phyloP scores from a whole-genome alignment of 495 filamentous ascomycete genomes.

The Cercophora newfieldiana region DNA sequence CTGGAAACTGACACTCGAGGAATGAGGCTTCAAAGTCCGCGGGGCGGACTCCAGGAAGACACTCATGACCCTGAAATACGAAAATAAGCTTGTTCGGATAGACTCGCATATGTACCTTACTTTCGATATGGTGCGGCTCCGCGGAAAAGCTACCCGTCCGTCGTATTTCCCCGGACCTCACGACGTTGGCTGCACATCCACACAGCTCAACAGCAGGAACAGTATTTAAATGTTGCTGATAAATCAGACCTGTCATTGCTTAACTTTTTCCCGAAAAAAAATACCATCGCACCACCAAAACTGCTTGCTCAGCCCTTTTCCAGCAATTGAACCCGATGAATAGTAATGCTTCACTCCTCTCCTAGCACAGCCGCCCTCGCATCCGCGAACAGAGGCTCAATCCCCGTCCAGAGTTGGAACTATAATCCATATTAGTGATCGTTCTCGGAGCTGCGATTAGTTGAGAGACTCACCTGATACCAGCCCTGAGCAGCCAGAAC shows the following conservation, averaged over 20 bases:
- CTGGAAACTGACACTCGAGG: too few relatives aligned
- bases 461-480: constrained; percentile 54
- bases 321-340: not conserved
- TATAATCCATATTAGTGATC: constrained; percentile 30
- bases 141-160: not conserved
- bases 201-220: not conserved
- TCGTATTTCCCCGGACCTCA: not conserved
- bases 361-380: constrained; percentile 56
- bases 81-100: not conserved
- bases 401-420: constrained; percentile 80
- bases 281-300: not conserved
- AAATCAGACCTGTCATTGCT: not conserved
- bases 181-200: not conserved
- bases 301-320: not conserved
- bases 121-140: not conserved
- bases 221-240: not conserved
- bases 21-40: too few relatives aligned
- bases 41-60: too few relatives aligned
- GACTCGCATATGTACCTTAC: not conserved
- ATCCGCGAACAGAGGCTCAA: constrained; percentile 66
- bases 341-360: constrained; percentile 15
- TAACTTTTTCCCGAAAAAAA: not conserved
- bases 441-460: not conserved
- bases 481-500: constrained; percentile 87
- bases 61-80: not conserved